A percentile compares a stretch with the other conserved stretches of the same genome.
phyloP scores from a whole-genome alignment of 768 basidiomycete species.

The Xerocomellus dryophilus region DNA sequence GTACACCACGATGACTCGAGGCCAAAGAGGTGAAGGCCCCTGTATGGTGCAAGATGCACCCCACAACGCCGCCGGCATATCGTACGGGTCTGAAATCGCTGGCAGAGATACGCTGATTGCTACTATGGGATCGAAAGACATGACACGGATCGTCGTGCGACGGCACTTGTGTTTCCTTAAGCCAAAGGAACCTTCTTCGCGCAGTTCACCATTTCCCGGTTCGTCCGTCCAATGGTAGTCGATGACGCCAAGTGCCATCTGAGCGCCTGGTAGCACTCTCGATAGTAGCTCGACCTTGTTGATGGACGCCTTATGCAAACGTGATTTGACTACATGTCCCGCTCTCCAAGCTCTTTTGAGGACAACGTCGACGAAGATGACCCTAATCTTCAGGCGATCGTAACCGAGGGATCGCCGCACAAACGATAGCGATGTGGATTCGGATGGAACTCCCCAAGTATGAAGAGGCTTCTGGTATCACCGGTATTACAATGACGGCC shows the following conservation, averaged over 20 bases:
- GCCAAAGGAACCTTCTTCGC: background rate
- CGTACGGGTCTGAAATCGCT: too few species aligned
- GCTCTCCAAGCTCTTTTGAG: background rate
- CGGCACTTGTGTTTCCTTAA: too few species aligned
- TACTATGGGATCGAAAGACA: too few species aligned
- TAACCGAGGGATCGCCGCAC: conserved; percentile 1
- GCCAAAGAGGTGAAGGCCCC: too few species aligned
- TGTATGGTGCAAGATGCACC: too few species aligned
- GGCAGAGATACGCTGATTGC: too few species aligned
- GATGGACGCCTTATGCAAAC: background rate
- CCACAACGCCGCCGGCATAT: too few species aligned
- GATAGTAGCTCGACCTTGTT: background rate
- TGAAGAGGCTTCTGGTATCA: too few species aligned
- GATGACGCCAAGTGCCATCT: background rate
- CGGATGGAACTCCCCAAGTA: background rate
- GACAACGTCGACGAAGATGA: background rate
- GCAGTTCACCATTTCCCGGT: background rate
- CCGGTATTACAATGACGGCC: background rate
- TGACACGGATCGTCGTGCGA: too few species aligned
- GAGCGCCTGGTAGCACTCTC: background rate
- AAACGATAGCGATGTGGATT: background rate
- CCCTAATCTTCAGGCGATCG: conserved; percentile 6
- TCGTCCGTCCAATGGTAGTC: conserved; percentile 3
- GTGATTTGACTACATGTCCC: background rate
- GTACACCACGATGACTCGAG: too few species aligned